These are phyloP conservation scores for Cystofilobasidium ferigula DNA, from an alignment of 768 basidiomycete species.

Conservation along the genomic window DNA sequence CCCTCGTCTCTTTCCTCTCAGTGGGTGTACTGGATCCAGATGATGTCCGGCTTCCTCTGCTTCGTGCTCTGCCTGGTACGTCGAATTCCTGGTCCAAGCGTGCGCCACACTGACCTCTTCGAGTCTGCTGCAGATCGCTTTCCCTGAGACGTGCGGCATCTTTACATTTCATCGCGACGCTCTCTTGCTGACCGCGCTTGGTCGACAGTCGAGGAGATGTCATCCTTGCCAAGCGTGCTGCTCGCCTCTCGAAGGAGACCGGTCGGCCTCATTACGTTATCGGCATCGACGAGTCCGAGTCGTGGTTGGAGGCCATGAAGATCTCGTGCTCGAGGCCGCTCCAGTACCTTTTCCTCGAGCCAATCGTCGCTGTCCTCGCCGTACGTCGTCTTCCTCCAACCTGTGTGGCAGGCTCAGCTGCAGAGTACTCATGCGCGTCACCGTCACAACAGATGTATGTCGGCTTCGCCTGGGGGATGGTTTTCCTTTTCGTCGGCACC, in stretches of 20 bases:
- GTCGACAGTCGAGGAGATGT: constrained; percentile 32
- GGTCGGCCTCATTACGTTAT: constrained; percentile 31
- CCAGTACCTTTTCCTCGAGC: constrained; percentile 34
- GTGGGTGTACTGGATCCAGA: constrained; percentile 32
- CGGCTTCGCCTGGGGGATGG: constrained; percentile 34
- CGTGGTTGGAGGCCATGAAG: constrained; percentile 28
- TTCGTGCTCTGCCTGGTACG: constrained; percentile 24
- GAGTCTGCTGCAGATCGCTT: constrained; percentile 20
- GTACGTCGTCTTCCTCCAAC: too few species aligned
- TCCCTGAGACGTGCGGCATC: constrained; percentile 30
- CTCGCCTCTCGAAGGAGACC: constrained; percentile 31
- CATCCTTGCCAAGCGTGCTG: constrained; percentile 31
- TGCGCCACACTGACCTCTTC: not conserved
- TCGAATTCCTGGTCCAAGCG: not conserved
- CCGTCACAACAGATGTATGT: too few species aligned
- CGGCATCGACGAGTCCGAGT: constrained; percentile 28
- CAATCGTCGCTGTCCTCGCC: constrained; percentile 34
- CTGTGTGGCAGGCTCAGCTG: too few species aligned
- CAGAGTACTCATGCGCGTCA: too few species aligned
- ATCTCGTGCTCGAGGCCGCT: constrained; percentile 32
- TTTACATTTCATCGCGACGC: not conserved
- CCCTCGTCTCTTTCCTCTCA: not conserved
- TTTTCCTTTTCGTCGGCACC: constrained; percentile 21
- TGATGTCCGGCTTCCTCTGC: constrained; percentile 25
- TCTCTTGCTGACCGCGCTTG: not conserved